Evolutionary conservation across 1,284 basidiomycete species (phyloP).

Genomic region (Schizophyllum amplum): DNA sequence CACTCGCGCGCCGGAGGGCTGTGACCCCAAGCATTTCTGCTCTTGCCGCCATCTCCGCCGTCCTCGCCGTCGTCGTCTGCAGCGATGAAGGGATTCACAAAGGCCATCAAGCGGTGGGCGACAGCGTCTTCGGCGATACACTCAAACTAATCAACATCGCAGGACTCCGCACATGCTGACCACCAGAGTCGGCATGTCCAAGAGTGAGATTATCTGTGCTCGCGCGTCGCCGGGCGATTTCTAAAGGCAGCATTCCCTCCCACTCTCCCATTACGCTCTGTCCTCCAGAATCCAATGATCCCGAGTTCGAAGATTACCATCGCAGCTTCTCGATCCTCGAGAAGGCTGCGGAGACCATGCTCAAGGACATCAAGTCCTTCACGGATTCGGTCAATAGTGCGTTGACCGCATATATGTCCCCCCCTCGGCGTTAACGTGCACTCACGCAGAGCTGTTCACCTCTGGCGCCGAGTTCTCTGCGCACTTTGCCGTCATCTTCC

Average conservation of each 20-base stretch:
- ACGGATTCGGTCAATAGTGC: conserved; percentile 74
- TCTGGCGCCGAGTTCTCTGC: conserved; percentile 71
- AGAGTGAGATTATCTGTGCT: conserved; percentile 56
- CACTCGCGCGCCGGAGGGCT: too few species aligned
- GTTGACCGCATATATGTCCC: conserved; percentile 16
- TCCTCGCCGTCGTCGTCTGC: too few species aligned
- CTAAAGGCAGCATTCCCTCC: neutral
- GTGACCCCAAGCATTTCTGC: too few species aligned
- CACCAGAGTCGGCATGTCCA: conserved; percentile 80
- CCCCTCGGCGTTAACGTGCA: conserved; percentile 1
- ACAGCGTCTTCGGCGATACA: neutral
- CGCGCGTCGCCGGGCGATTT: neutral
- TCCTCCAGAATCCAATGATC: conserved; percentile 68
- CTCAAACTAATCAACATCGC: conserved; percentile 6
- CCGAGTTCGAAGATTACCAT: conserved; percentile 81
- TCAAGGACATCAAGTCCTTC: conserved; percentile 89
- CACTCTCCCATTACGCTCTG: conserved; percentile 1
- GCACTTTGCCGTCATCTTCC: conserved; percentile 74
- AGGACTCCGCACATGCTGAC: conserved; percentile 87
- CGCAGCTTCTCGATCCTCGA: conserved; percentile 77
- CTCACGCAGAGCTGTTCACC: conserved; percentile 63
- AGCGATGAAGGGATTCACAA: conserved; percentile 74
- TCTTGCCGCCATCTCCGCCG: too few species aligned
- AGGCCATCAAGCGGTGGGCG: conserved; percentile 68
- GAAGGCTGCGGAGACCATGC: conserved; percentile 77